These are phyloP conservation scores for Sclerotinia borealis DNA, from an alignment of 2,329 filamentous ascomycete species.

Conservation along the genomic window DNA sequence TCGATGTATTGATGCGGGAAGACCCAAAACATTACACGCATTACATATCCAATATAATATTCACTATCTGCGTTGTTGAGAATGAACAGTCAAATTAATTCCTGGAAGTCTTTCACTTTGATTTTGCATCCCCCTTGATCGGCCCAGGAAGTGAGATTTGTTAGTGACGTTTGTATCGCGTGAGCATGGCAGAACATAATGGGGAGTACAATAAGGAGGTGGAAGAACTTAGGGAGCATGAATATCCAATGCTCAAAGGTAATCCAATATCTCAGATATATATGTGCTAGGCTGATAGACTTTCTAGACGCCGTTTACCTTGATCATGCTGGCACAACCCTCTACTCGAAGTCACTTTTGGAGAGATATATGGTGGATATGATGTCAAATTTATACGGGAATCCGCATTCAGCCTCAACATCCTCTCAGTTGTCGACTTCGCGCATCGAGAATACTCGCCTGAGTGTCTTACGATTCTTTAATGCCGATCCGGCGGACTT, in stretches of 20 bases:
- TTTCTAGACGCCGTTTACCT: conserved; percentile 52
- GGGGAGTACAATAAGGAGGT: conserved; percentile 51
- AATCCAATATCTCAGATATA: conserved; percentile 6
- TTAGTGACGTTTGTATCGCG: not conserved
- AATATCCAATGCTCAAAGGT: conserved; percentile 69
- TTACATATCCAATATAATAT: conserved; percentile 1
- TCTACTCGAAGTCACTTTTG: conserved; percentile 74
- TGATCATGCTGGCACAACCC: conserved; percentile 91
- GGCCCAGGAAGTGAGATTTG: not conserved
- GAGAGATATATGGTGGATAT: conserved; percentile 68
- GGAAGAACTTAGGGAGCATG: conserved; percentile 50
- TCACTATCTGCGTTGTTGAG: not conserved
- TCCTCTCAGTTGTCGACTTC: conserved; percentile 73
- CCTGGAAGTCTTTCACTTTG: conserved; percentile 4
- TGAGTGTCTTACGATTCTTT: conserved; percentile 69
- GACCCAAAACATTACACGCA: not conserved
- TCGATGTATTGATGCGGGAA: not conserved
- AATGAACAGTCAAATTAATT: conserved; percentile 17
- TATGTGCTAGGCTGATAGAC: conserved; percentile 8
- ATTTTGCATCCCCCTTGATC: conserved; percentile 14
- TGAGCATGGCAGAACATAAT: conserved; percentile 19
- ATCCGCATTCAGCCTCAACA: conserved; percentile 81
- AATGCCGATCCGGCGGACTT: conserved; percentile 75
- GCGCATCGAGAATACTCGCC: conserved; percentile 68
- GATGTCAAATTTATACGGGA: conserved; percentile 74